Base-by-base conservation (phyloP, 768 basidiomycete genomes). In the Leccinum boreale region DNA sequence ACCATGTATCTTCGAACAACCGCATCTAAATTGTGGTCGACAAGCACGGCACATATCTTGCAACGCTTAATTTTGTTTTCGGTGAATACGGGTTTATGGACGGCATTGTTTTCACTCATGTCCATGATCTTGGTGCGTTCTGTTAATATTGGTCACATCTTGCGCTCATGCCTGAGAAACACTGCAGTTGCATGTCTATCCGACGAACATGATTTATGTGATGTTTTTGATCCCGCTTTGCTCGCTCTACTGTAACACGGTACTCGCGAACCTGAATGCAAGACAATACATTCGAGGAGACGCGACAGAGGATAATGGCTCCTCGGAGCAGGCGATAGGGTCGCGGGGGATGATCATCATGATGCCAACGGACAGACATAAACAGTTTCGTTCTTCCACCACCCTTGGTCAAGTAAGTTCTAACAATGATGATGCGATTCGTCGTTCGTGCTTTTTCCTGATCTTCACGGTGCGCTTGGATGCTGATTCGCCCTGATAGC, bases 51-150 rank as follows among this genome's bases (percentile, higher is more conserved):
- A 6, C 39, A 53, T 45, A 28, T 52, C 14, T 35, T 67, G 12
- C 58, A 59, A 31, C 56, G 56, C 23, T 46, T 67, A 3, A 39
- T 29, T 3, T 26, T 65, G 4, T 65, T 67, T 19, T 49, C 58
- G 0, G 45, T 67, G 21, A 65, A 65, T 2, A 57, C 49, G 0
- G 75, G 81, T 1, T 75, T 84, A 17, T 80, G 79, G 14, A 75
- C 82, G 9, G 83, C 85, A 56, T 78, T 79, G 0, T 70, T 66
- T 4, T 71, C 77, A 10, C 82, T 85, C 69, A 75, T 80, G 2
- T 73, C 57, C 11, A 11, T 56, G 7, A 51, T 58, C 24, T 19
- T 63, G 21, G 63, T 65, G 17, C 21, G 64, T 62, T 19, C 19
- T 44, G 5, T 5, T 26, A 4, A 56, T 3, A 0, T 6, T 1